These are phyloP conservation scores for Zygosaccharomyces sapae DNA, from an alignment of 1,139 yeast species.

Conservation along the genomic window DNA sequence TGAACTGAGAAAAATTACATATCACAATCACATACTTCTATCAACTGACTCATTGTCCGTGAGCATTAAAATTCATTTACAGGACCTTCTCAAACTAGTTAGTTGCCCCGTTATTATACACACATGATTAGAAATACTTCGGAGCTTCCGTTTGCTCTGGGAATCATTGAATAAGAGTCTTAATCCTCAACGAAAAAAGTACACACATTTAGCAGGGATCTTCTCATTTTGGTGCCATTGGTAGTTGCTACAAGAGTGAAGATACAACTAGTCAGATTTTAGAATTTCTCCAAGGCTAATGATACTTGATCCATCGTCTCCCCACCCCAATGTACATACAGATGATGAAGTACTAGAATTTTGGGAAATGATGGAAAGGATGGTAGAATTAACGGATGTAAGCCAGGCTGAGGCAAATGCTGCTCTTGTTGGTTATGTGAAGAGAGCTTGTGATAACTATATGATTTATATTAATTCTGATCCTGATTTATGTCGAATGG, in stretches of 20 bases:
- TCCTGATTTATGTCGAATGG: conserved; percentile 38
- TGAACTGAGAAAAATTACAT: background rate
- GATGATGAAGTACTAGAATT: conserved; percentile 29
- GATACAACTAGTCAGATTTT: background rate
- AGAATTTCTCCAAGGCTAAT: conserved; percentile 10
- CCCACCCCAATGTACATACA: conserved; percentile 19
- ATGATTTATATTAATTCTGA: conserved; percentile 35
- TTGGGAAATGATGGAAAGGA: conserved; percentile 34
- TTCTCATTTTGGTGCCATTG: background rate
- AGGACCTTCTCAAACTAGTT: background rate
- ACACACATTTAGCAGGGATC: too few relatives aligned
- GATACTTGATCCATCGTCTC: conserved; percentile 25
- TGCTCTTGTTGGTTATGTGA: conserved; percentile 35
- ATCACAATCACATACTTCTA: conserved; percentile 1
- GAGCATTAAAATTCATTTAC: background rate
- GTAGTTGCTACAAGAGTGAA: background rate
- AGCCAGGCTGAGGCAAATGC: conserved; percentile 28
- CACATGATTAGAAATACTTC: background rate
- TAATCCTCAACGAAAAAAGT: background rate
- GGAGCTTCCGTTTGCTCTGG: background rate
- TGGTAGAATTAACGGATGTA: conserved; percentile 24
- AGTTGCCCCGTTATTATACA: background rate
- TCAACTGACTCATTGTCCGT: conserved; percentile 2
- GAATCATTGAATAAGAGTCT: background rate
- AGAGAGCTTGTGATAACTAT: conserved; percentile 36